These are phyloP conservation scores for Coemansia sp. DNA, from an alignment of 192 early-diverging fungal species.

Conservation along the genomic window DNA sequence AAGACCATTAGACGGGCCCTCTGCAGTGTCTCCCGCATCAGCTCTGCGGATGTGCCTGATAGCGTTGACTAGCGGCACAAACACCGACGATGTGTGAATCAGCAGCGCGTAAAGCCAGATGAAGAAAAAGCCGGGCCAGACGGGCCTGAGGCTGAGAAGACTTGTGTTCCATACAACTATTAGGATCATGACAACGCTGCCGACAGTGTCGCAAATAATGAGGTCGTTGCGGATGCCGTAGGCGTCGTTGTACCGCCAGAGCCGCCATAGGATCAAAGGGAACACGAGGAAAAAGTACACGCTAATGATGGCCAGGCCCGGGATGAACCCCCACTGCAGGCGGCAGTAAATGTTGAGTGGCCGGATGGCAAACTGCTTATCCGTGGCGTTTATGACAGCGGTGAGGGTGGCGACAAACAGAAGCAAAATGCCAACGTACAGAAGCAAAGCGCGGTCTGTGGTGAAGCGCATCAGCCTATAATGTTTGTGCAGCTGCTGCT, in stretches of 20 bases:
- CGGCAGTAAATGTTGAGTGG: constrained; percentile 19
- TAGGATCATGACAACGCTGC: constrained; percentile 31
- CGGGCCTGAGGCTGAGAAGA: constrained; percentile 15
- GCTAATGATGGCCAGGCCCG: constrained; percentile 17
- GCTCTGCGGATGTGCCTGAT: constrained; percentile 21
- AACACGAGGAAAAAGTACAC: constrained; percentile 56
- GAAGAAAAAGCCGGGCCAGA: constrained; percentile 32
- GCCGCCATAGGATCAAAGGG: constrained; percentile 53
- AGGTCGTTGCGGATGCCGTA: constrained; percentile 63
- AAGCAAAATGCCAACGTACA: constrained; percentile 13
- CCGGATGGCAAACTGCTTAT: constrained; percentile 31
- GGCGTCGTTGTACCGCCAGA: constrained; percentile 55
- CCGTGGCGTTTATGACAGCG: constrained; percentile 22
- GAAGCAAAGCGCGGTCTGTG: constrained; percentile 24
- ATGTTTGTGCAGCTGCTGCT: constrained; percentile 27
- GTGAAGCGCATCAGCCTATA: constrained; percentile 22
- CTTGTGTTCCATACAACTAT: constrained; percentile 41
- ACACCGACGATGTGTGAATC: constrained; percentile 38
- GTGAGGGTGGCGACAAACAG: constrained; percentile 3
- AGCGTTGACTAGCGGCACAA: constrained; percentile 30
- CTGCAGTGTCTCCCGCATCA: not conserved
- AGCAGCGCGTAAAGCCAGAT: constrained; percentile 36
- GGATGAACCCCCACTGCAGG: constrained; percentile 30
- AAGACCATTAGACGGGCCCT: not conserved
- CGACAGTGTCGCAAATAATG: constrained; percentile 50